A percentile compares a stretch with the other conserved stretches of the same genome.
These are phyloP conservation scores for Eucalyptus rudis DNA, from an alignment of 345 rosid species.

Conservation along the genomic window DNA sequence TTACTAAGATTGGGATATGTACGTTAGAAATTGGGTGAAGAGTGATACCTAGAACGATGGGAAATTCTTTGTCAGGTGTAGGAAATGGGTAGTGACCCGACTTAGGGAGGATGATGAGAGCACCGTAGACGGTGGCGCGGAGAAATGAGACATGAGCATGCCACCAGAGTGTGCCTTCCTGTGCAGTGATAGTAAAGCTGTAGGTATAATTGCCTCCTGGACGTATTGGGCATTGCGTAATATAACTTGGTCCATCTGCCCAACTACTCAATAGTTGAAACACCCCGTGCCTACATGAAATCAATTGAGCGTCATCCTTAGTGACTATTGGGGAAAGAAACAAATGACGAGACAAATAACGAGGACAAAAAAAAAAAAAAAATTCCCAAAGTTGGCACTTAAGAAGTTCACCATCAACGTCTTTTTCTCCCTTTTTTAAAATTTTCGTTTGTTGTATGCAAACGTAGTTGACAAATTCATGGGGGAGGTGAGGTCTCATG, in stretches of 20 bases:
- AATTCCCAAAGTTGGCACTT: not conserved
- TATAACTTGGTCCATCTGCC: constrained; percentile 80
- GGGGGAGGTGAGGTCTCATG: not conserved
- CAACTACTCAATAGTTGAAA: constrained; percentile 58
- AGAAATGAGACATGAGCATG: constrained; percentile 59
- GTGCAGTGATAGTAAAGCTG: constrained; percentile 34
- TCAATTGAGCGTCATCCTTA: not conserved
- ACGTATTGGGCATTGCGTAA: constrained; percentile 73
- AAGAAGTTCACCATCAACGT: not conserved
- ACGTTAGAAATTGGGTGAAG: not conserved
- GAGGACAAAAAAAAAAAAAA: no score
- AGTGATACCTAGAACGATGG: constrained; percentile 48
- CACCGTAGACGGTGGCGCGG: constrained; percentile 81
- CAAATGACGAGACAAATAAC: not conserved
- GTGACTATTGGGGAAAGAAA: not conserved
- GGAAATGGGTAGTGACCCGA: constrained; percentile 59
- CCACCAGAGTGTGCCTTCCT: constrained; percentile 92
- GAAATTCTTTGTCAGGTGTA: constrained; percentile 50
- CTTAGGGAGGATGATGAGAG: constrained; percentile 58
- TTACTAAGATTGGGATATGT: not conserved
- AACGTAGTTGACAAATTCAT: not conserved
- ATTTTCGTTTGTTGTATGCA: not conserved
- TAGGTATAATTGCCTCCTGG: constrained; percentile 54
- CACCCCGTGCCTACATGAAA: constrained; percentile 61
- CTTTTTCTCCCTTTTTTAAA: not conserved